A percentile compares a stretch with the other conserved stretches of the same genome.
phyloP scores from a whole-genome alignment of 225 moss, liverwort and hornwort species.

The Antitrichia curtipendula region DNA sequence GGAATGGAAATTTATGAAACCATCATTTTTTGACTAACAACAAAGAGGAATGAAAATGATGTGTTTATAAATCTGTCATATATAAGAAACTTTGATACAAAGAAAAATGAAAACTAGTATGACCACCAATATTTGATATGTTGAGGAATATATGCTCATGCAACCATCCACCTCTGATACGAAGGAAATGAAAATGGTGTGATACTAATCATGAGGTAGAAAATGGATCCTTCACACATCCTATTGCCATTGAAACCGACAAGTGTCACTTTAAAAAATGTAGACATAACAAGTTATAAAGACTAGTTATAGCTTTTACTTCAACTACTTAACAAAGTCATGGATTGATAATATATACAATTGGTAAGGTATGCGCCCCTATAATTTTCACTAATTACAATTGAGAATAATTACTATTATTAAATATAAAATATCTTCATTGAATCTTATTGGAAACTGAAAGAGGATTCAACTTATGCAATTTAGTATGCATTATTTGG shows the following conservation, averaged over 20 bases:
- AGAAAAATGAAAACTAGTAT: not conserved
- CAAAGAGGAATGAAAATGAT: too few relatives aligned
- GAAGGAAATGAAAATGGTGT: not conserved
- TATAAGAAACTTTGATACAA: not conserved
- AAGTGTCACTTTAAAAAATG: not conserved
- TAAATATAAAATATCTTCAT: not conserved
- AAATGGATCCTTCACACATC: too few relatives aligned
- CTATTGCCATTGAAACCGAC: not conserved
- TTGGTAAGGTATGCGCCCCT: not conserved
- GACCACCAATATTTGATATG: not conserved
- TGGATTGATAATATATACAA: not conserved
- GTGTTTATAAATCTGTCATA: too few relatives aligned
- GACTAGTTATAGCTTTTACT: not conserved
- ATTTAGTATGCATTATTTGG: not conserved
- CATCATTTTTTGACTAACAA: too few relatives aligned
- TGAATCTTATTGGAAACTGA: not conserved
- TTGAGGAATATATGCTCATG: too few relatives aligned
- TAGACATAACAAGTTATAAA: not conserved
- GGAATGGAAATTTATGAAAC: not conserved
- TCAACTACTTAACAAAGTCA: not conserved
- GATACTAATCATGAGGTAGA: too few relatives aligned
- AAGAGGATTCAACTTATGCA: not conserved
- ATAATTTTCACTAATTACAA: not conserved
- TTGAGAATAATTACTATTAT: not conserved
- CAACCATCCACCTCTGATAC: fast-evolving